Evolutionary conservation across 2,329 filamentous ascomycete genomes (phyloP), one percentile per base, ranked within the genome.

Genomic region (Leptosphaerulina australis): DNA sequence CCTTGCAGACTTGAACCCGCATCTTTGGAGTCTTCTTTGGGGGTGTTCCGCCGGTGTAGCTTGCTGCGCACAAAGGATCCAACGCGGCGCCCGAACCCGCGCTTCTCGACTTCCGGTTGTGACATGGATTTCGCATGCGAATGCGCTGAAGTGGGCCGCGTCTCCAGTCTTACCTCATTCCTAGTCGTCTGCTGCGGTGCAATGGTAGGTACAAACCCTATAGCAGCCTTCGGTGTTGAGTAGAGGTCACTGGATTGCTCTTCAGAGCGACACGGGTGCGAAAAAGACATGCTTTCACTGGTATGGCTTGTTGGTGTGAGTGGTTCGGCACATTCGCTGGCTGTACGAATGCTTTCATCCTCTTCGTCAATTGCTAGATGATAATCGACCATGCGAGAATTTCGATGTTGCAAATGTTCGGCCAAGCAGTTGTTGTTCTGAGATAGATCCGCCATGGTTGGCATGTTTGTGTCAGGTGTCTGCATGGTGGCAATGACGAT

Each of bases 281-380:
- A 55, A 26, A 68, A 68, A 6, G 64, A 53, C 1, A 52, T 25
- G 36, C 56, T 56, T 49, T 73, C 70, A 44, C 68, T 73, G 47
- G 56, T 54, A 50, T 71, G 68, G 55, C 67, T 72, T 3, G 59
- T 68, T 10, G 72, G 72, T n/a, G 72, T 75, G 30, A 71, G 58
- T 12, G 72, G 72, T 44, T 75, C 72, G 31, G 59, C 59, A n/a
- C 67, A 65, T 45, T 74, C 72, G 53, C 70, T 74, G 24, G 64
- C 70, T 5, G 71, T 71, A 37, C 69, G 70, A 24, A 63, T 72
- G 48, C 68, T 72, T 51, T 74, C 70, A 55, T 74, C 70, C 50
- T 72, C 71, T 51, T 73, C 71, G 46, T 69, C 68, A 44, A 73
- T 71, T 26, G 69, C 56, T 26, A 59, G 49, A 14, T 66, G 66